These are phyloP conservation scores for Dalbergia cochinchinensis DNA, from an alignment of 306 rosid species.

Conservation along the genomic window DNA sequence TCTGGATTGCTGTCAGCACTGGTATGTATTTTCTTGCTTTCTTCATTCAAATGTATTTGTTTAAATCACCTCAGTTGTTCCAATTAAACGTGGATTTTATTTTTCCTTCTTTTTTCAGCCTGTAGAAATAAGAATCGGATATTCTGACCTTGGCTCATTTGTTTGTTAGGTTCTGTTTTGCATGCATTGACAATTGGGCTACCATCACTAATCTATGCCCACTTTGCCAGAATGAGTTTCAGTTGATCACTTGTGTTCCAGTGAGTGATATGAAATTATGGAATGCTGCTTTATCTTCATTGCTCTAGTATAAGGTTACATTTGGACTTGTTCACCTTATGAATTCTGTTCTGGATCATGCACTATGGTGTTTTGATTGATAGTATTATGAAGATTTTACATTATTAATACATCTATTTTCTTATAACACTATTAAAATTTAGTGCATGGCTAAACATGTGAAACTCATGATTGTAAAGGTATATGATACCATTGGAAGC, in stretches of 20 bases:
- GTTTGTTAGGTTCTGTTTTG: constrained; percentile 89
- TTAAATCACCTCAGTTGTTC: constrained; percentile 2
- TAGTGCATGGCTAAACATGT: constrained; percentile 46
- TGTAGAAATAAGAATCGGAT: constrained; percentile 30
- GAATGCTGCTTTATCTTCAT: constrained; percentile 49
- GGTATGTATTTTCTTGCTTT: constrained; percentile 58
- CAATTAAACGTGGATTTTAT: constrained; percentile 9
- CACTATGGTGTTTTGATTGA: constrained; percentile 27
- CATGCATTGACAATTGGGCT: constrained; percentile 98
- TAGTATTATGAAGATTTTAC: constrained; percentile 14
- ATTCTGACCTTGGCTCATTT: constrained; percentile 37
- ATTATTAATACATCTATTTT: constrained; percentile 33
- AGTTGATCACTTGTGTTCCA: constrained; percentile 95
- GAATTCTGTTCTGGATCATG: constrained; percentile 39
- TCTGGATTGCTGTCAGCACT: constrained; percentile 97
- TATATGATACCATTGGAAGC: constrained; percentile 93
- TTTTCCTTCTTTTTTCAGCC: constrained; percentile 2
- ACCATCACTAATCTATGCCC: constrained; percentile 97
- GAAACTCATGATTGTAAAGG: constrained; percentile 66
- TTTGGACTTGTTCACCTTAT: constrained; percentile 44
- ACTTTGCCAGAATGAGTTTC: constrained; percentile 98
- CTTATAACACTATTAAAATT: constrained; percentile 40
- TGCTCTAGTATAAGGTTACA: constrained; percentile 45
- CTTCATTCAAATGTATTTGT: constrained; percentile 2
- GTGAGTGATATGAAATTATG: constrained; percentile 72